Base-by-base conservation (phyloP, 108 stramenopile genomes). In the Nitzschia sp. region DNA sequence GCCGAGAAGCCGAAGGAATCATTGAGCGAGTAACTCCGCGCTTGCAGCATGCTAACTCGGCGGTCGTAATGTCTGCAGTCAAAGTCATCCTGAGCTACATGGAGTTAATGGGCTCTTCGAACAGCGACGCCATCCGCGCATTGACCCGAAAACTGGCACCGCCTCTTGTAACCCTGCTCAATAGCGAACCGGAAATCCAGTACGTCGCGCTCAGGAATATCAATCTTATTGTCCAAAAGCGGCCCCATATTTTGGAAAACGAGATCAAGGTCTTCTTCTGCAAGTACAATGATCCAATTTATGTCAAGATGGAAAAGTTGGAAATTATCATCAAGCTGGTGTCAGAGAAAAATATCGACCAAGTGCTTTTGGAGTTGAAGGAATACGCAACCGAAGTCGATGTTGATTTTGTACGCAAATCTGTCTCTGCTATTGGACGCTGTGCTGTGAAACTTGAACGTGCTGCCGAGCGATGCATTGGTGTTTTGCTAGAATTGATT, bases 271-370 rank as follows among this genome's bases (percentile, higher is more conserved):
- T 99, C 65, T 99, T 99, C 90, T 99, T 99, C 69, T 98, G 98
- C 95, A 98, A 98, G 82, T 99, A 99, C 91, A 99, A 98, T 79
- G 99, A 99, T 79, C 99, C 99, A 16, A 98, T 98, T 63, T 99
- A 99, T 81, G 99, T 99, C 75, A 99, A 99, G 85, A 96, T 99
- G 98, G 98, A 99, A 73, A 99, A 99, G 77, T 79, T 99, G 27
- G 98, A 99, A 77, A 97, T 98, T 78, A 97, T 99, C 73, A 98
- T 99, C 80, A 98, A 97, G 54, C 84, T 99, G 16, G 98, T 95
- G 1, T 83, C 82, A 25, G 98, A 98, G 73, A 81, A 87, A 66
- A 99, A 98, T 76, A 93, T 98, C 72, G 99, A 99, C 58, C 96
- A 96, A 81, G 98, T 98, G 19, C 86, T 98, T 38, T 76, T 98